Conservation (phyloP, 179 eudicot species). For the Beta macrorhiza region DNA sequence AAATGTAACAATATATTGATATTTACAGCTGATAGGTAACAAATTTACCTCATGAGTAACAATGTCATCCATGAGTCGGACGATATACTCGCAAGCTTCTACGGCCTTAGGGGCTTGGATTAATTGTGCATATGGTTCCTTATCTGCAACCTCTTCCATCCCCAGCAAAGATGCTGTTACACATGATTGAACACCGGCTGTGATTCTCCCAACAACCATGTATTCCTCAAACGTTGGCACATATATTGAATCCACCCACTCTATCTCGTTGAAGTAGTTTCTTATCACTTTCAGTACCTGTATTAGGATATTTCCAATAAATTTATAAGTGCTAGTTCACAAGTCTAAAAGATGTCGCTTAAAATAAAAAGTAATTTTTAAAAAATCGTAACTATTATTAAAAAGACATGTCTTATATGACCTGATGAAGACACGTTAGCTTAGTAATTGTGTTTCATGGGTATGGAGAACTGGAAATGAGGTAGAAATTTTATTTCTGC, state of each 20-base stretch:
- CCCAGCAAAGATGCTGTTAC: background rate
- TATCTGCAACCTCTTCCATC: slow-evolving; percentile 14
- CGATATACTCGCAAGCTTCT: slow-evolving; percentile 8
- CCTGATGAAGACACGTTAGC: too few species aligned
- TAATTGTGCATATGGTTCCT: slow-evolving; percentile 6
- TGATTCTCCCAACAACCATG: background rate
- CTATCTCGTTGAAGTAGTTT: background rate
- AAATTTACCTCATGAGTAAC: slow-evolving; percentile 20
- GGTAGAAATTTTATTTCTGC: too few species aligned
- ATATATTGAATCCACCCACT: background rate
- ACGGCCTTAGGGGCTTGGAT: slow-evolving; percentile 6
- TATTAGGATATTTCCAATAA: too few species aligned
- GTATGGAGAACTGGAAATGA: too few species aligned
- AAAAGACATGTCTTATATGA: too few species aligned
- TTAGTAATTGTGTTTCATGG: too few species aligned
- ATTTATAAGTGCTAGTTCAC: too few species aligned
- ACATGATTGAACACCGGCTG: background rate
- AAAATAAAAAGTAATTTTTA: too few species aligned
- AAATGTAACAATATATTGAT: too few species aligned
- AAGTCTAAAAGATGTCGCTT: too few species aligned
- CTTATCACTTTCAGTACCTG: background rate
- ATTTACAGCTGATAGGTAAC: too few species aligned
- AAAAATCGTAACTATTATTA: too few species aligned
- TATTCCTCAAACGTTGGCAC: background rate
- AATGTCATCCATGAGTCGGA: slow-evolving; percentile 23